Evolutionary conservation across 2,329 filamentous ascomycete genomes (phyloP), one percentile per base, ranked within the genome.

Genomic region (Helotiales sp.): DNA sequence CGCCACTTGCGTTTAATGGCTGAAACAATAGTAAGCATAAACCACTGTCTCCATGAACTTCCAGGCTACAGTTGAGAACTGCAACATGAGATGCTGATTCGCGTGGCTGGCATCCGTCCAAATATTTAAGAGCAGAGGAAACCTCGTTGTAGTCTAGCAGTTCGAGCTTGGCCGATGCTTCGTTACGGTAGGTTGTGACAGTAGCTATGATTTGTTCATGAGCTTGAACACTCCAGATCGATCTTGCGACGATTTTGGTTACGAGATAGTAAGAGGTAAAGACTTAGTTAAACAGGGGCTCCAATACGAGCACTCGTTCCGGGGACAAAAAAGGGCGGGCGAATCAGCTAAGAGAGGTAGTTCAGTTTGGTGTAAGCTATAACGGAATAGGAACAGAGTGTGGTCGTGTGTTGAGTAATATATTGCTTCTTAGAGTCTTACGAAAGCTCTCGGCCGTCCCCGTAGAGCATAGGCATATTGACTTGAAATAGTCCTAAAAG

Each of bases 401-500:
- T 65, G 64, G 61, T 77, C 77, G 43, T 78, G 66, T 59, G 30
- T 59, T 3, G 55, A 59, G 34, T 20, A 6, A n/a, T 59, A 59
- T 20, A 80, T 77, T 28, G 77, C 76, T 63, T 79, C 73, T 62
- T 80, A 77, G 2, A 80, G 68, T 17, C 79, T 73, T 2, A 73
- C 58, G 58, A 79, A 79, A 15, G 79, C 78, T 37, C 69, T 74
- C 47, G 45, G 55, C 0, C 68, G 26, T 58, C 79, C 15, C 34
- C 34, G 34, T 40, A 40, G 8, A 40, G 10, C 10, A 40, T 7
- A 13, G 34, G 34, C 34, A 84, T 82, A 32, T 80, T 78, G 32
- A 83, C 75, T 1, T 75, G 73, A 32, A 84, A 83, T 0, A 83
- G 73, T 0, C 82, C 82, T 3, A 83, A 65, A 0, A 84, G 73